Evolutionary conservation across 2,329 filamentous ascomycete genomes (phyloP).

Genomic region (Claviceps arundinis): DNA sequence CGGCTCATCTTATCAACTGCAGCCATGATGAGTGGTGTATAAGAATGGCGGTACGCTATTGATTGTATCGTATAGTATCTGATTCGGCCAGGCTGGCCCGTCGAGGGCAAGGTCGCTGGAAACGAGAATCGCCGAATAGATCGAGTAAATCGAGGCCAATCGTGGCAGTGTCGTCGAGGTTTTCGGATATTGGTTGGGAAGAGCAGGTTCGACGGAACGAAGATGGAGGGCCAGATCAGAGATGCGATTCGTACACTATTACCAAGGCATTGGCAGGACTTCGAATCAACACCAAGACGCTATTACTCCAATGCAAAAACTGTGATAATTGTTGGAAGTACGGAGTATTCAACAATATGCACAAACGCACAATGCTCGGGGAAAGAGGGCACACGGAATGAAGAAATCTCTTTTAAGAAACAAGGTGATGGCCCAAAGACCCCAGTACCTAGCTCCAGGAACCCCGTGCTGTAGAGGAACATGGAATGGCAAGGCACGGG

Average conservation of each 20-base stretch:
- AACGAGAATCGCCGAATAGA: too few relatives aligned
- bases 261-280: background rate
- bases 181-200: background rate
- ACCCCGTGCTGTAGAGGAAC: background rate
- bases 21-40: background rate
- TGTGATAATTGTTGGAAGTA: background rate
- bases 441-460: background rate
- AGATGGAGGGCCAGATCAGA: background rate
- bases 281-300: background rate
- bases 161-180: background rate
- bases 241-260: background rate
- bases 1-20: constrained; percentile 20
- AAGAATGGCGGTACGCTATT: background rate
- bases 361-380: background rate
- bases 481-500: background rate
- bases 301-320: background rate
- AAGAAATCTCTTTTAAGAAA: background rate
- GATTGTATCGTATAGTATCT: background rate
- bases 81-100: background rate
- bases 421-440: background rate
- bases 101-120: background rate
- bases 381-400: background rate
- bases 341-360: background rate
- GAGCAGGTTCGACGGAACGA: background rate
- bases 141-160: background rate